These are phyloP conservation scores for Coemansia sp. DNA, from an alignment of 192 early-diverging fungal species.

Conservation along the genomic window DNA sequence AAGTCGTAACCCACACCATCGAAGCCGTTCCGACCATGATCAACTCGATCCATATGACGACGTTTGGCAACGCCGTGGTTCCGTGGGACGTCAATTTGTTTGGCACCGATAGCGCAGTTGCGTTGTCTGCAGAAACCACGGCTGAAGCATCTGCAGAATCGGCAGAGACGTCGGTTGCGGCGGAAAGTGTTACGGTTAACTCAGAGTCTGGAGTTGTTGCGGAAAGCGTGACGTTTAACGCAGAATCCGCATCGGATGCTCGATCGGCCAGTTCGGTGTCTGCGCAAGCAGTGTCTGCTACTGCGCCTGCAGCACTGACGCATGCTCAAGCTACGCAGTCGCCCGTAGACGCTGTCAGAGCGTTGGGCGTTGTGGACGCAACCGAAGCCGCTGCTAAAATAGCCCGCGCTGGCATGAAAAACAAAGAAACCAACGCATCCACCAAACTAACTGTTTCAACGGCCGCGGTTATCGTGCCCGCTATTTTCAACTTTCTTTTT, in stretches of 20 bases:
- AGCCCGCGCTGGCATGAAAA: conserved; percentile 25
- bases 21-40: not conserved
- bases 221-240: not conserved
- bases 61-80: conserved; percentile 38
- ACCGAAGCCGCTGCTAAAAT: conserved; percentile 8
- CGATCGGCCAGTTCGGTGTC: not conserved
- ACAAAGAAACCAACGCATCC: conserved; percentile 12
- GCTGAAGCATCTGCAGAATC: not conserved
- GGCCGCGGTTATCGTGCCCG: not conserved
- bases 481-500: not conserved
- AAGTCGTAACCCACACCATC: not conserved
- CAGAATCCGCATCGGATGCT: not conserved
- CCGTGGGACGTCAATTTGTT: conserved; percentile 41
- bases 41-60: conserved; percentile 37
- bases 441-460: not conserved
- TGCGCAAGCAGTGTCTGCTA: not conserved
- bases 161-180: not conserved
- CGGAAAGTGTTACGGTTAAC: not conserved
- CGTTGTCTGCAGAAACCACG: not conserved
- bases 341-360: not conserved
- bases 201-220: not conserved
- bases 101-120: conserved; percentile 19
- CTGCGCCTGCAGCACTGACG: conserved; percentile 6
- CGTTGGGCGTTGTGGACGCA: conserved; percentile 2
- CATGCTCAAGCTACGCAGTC: conserved; percentile 16